Percentiles rank a stretch among this genome's conserved stretches.
Conservation (phyloP, 2,329 filamentous ascomycete genomes). For the Paraphoma chrysanthemicola region DNA sequence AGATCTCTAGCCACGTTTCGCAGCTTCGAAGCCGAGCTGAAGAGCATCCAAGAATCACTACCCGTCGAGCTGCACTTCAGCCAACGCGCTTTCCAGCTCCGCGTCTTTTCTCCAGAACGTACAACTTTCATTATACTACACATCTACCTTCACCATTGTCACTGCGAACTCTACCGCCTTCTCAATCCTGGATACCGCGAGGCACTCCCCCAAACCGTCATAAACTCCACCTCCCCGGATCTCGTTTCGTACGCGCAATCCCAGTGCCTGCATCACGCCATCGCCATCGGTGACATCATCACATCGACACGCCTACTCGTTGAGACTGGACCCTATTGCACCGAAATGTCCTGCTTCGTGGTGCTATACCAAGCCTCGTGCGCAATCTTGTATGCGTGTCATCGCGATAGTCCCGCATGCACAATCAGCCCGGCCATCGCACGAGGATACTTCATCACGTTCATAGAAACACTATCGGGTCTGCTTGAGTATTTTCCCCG, state of each 20-base stretch:
- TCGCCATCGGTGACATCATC: slow-evolving; percentile 13
- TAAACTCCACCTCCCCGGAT: slow-evolving; percentile 6
- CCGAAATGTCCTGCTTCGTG: slow-evolving; percentile 10
- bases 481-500: slow-evolving; percentile 5
- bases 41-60: slow-evolving; percentile 5
- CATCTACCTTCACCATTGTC: slow-evolving; percentile 14
- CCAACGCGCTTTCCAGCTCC: slow-evolving; percentile 8
- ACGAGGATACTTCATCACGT: slow-evolving; percentile 9
- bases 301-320: slow-evolving; percentile 5
- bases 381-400: slow-evolving; percentile 19
- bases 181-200: slow-evolving; percentile 17
- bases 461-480: slow-evolving; percentile 7
- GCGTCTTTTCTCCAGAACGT: slow-evolving; percentile 12
- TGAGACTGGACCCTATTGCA: slow-evolving; percentile 1
- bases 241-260: slow-evolving; percentile 14
- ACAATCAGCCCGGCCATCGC: slow-evolving; percentile 11
- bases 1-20: slow-evolving; percentile 2
- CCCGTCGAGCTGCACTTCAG: slow-evolving; percentile 8
- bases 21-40: slow-evolving; percentile 7
- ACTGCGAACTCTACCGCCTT: slow-evolving; percentile 15
- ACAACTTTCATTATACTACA: slow-evolving; percentile 12
- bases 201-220: slow-evolving; percentile 8
- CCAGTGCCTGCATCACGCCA: slow-evolving; percentile 11
- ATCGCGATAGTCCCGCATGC: slow-evolving; percentile 16
- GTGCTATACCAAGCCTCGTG: slow-evolving; percentile 17